Evolutionary conservation across 139 green algal species (phyloP).

Genomic region (Asterochloris erici): DNA sequence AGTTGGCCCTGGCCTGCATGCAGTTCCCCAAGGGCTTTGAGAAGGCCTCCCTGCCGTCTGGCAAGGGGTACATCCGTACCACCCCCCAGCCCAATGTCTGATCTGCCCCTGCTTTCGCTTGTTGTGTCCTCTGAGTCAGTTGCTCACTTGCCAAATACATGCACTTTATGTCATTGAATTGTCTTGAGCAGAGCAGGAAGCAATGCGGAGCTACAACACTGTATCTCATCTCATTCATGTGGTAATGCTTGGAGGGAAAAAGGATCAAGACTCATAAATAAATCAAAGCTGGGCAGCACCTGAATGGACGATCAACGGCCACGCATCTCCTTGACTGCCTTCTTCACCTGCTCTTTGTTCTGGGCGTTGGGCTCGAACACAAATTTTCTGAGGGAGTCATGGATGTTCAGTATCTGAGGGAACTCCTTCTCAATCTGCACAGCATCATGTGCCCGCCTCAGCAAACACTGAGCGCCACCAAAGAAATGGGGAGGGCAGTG

Average conservation of each 20-base stretch:
- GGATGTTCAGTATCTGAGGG: constrained; percentile 85
- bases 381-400: constrained; percentile 91
- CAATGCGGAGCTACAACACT: too few species aligned
- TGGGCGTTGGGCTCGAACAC: constrained; percentile 66
- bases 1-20: background rate
- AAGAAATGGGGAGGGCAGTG: background rate
- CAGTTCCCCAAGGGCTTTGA: constrained; percentile 30
- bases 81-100: constrained; percentile 21
- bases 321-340: constrained; percentile 15
- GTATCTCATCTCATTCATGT: too few species aligned
- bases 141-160: too few species aligned
- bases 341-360: constrained; percentile 14
- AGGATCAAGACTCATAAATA: too few species aligned
- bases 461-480: background rate
- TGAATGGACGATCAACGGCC: background rate
- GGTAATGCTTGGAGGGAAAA: too few species aligned
- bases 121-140: too few species aligned
- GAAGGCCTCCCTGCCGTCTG: constrained; percentile 13
- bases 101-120: background rate
- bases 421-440: constrained; percentile 84
- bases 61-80: constrained; percentile 25
- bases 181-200: too few species aligned
- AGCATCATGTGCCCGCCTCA: background rate
- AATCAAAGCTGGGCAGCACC: too few species aligned
- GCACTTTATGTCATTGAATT: too few species aligned